Conservation (phyloP, 495 filamentous ascomycete species). For the Aspergillus diversus region DNA sequence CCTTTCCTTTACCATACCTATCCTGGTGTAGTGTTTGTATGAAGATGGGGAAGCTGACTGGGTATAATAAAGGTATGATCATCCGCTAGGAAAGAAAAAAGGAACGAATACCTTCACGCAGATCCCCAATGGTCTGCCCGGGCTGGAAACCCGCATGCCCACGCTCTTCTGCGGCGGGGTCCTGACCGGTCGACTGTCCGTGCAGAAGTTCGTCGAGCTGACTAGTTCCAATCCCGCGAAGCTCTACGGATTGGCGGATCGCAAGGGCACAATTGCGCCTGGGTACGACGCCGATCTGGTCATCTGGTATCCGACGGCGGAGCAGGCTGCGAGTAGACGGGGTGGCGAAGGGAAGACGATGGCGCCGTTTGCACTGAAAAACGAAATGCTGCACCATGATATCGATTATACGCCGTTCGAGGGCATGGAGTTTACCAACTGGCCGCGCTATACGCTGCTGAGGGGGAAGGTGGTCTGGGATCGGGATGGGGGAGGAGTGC, state of each 20-base stretch:
- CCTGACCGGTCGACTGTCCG: constrained; percentile 43
- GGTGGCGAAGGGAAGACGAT: constrained; percentile 20
- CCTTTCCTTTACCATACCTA: background rate
- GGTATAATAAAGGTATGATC: constrained; percentile 34
- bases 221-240: constrained; percentile 62
- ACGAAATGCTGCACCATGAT: constrained; percentile 60
- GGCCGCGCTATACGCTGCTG: constrained; percentile 64
- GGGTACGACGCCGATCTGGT: constrained; percentile 56
- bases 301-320: constrained; percentile 42
- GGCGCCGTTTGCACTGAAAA: constrained; percentile 46
- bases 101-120: constrained; percentile 39
- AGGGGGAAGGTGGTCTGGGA: constrained; percentile 62
- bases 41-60: constrained; percentile 1
- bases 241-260: constrained; percentile 59
- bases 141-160: constrained; percentile 62
- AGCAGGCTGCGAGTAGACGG: constrained; percentile 13
- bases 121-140: constrained; percentile 62
- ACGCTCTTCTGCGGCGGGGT: constrained; percentile 41
- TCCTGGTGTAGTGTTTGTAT: background rate
- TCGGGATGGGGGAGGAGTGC: constrained; percentile 49
- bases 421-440: constrained; percentile 56
- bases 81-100: constrained; percentile 41
- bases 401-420: constrained; percentile 67
- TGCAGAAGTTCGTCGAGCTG: constrained; percentile 62
- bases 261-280: constrained; percentile 58